These are phyloP conservation scores for Pholiota conissans DNA, from an alignment of 768 basidiomycete species.

Conservation along the genomic window DNA sequence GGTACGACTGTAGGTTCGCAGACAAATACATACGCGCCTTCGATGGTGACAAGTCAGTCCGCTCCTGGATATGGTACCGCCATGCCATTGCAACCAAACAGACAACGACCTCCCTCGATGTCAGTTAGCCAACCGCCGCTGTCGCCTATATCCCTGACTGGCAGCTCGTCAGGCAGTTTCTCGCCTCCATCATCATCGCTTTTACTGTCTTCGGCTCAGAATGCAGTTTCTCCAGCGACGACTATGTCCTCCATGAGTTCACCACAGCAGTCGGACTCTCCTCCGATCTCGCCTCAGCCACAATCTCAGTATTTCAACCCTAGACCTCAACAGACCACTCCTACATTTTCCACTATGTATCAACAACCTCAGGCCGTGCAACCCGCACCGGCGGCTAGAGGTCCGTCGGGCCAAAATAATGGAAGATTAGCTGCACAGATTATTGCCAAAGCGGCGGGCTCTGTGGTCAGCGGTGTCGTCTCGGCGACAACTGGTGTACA, in stretches of 20 bases:
- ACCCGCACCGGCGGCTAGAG: not conserved
- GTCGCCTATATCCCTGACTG: slow-evolving; percentile 10
- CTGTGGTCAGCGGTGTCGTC: not conserved
- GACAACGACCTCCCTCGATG: not conserved
- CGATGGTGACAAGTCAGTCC: not conserved
- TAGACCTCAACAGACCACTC: slow-evolving; percentile 11
- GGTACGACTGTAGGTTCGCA: not conserved
- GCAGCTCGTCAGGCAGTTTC: not conserved
- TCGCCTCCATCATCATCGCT: slow-evolving; percentile 19
- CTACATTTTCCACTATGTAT: slow-evolving; percentile 15
- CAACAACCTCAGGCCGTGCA: not conserved
- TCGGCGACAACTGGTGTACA: not conserved
- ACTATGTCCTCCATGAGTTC: not conserved
- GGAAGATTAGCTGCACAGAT: not conserved
- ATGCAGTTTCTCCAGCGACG: not conserved
- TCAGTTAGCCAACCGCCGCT: slow-evolving; percentile 1
- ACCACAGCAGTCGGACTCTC: not conserved
- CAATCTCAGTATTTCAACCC: not conserved
- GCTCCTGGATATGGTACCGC: not conserved
- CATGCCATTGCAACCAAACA: not conserved
- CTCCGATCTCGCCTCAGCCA: slow-evolving; percentile 9
- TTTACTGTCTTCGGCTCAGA: slow-evolving; percentile 14
- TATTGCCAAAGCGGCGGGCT: not conserved
- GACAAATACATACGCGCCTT: not conserved
- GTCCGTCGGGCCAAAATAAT: not conserved